These are phyloP conservation scores for Aquilaria malaccensis DNA, from an alignment of 345 rosid genomes.

Conservation along the genomic window DNA sequence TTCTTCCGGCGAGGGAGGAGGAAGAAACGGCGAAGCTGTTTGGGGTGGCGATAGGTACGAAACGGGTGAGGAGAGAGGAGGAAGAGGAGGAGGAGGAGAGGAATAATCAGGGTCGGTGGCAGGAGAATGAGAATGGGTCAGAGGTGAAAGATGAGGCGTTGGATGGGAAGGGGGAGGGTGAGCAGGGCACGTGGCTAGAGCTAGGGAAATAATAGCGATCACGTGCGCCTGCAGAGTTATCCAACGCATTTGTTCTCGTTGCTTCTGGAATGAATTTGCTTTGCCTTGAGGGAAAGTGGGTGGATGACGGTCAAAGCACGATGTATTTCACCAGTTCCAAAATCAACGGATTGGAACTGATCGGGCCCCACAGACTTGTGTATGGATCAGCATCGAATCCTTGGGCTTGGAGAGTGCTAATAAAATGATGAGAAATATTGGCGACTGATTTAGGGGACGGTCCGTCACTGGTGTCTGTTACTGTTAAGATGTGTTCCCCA, in stretches of 20 bases:
- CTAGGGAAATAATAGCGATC: constrained; percentile 37
- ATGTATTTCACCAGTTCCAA: no score
- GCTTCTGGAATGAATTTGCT: constrained; percentile 9
- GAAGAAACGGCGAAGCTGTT: constrained; percentile 57
- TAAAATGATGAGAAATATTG: no score
- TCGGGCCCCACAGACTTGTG: no score
- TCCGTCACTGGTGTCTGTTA: no score
- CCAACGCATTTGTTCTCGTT: constrained; percentile 2
- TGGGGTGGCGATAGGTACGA: constrained; percentile 77
- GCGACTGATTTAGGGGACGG: no score
- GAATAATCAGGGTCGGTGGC: constrained; percentile 14
- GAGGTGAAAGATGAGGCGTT: constrained; percentile 60
- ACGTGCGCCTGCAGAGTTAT: not conserved
- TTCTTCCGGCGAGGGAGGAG: constrained; percentile 29
- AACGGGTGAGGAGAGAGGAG: constrained; percentile 53
- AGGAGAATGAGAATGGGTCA: constrained; percentile 17
- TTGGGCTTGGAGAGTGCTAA: no score
- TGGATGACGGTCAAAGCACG: no score
- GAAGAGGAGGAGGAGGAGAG: constrained; percentile 25
- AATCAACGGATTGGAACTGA: no score
- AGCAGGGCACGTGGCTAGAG: constrained; percentile 54
- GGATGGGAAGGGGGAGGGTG: constrained; percentile 34
- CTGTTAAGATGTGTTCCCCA: no score
- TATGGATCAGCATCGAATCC: no score
- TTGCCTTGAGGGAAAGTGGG: no score